phyloP scores from a whole-genome alignment of 2,329 filamentous ascomycete species.

The Knufia fluminis region DNA sequence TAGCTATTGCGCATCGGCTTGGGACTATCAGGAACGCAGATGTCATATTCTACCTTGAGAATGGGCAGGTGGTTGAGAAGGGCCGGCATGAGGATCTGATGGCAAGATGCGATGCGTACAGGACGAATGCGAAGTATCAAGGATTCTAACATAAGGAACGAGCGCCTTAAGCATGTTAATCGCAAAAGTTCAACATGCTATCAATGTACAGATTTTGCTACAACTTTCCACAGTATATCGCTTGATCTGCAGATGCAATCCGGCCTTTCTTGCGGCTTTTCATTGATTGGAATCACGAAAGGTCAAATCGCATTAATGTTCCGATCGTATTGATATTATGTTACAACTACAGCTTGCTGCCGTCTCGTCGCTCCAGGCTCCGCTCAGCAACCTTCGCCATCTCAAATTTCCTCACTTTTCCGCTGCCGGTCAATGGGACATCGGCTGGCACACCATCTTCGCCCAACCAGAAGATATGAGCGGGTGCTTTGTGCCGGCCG shows the following conservation, averaged over 20 bases:
- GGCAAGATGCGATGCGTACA: slow-evolving; percentile 27
- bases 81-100: slow-evolving; percentile 69
- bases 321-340: no score
- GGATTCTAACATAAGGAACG: no score
- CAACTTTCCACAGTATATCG: no score
- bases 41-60: slow-evolving; percentile 62
- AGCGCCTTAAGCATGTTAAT: no score
- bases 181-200: no score
- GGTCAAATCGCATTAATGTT: no score
- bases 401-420: slow-evolving; percentile 61
- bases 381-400: slow-evolving; percentile 48
- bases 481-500: slow-evolving; percentile 59
- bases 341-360: not conserved
- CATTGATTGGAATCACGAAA: no score
- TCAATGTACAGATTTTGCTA: no score
- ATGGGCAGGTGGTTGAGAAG: slow-evolving; percentile 69
- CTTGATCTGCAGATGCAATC: no score
- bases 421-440: slow-evolving; percentile 61
- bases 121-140: slow-evolving; percentile 1
- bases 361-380: slow-evolving; percentile 6
- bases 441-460: slow-evolving; percentile 45
- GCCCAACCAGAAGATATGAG: slow-evolving; percentile 69
- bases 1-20: slow-evolving; percentile 35
- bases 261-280: no score
- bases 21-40: slow-evolving; percentile 51